These are phyloP conservation scores for Colletotrichum spinosum DNA, from an alignment of 2,329 filamentous ascomycete genomes.

Conservation along the genomic window DNA sequence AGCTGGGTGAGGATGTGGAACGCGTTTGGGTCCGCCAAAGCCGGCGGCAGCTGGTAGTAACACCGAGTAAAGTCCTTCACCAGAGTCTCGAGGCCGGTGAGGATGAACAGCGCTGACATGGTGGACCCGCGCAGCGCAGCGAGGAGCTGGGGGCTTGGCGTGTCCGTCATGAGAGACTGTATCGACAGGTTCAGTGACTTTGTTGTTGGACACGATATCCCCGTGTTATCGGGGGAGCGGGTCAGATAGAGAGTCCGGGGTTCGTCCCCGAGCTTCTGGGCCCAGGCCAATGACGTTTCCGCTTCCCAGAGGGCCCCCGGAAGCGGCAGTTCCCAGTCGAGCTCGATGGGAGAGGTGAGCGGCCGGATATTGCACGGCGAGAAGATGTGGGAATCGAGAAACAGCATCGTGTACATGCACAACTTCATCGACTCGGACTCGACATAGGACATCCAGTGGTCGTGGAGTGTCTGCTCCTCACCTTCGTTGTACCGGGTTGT, in stretches of 20 bases:
- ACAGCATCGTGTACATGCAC: constrained; percentile 44
- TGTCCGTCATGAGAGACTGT: constrained; percentile 47
- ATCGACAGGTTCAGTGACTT: constrained; percentile 45
- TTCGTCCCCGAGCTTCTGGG: constrained; percentile 40
- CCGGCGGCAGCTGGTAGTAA: constrained; percentile 49
- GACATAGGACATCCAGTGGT: constrained; percentile 43
- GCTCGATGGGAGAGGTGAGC: constrained; percentile 45
- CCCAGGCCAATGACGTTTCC: constrained; percentile 43
- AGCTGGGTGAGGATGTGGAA: constrained; percentile 49
- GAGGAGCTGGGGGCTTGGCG: constrained; percentile 42
- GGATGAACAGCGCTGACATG: constrained; percentile 43
- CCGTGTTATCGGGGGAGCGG: constrained; percentile 29
- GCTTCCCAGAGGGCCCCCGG: constrained; percentile 46
- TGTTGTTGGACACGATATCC: constrained; percentile 40
- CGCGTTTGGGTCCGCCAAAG: constrained; percentile 44
- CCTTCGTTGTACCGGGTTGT: constrained; percentile 64
- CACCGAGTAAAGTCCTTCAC: constrained; percentile 48
- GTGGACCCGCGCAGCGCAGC: constrained; percentile 42
- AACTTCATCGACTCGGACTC: constrained; percentile 47
- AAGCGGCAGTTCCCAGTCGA: constrained; percentile 49
- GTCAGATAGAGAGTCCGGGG: constrained; percentile 31
- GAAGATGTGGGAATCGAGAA: constrained; percentile 45
- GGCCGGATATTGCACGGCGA: constrained; percentile 45
- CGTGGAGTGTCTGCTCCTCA: constrained; percentile 38
- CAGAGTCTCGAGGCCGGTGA: constrained; percentile 44